Conservation (phyloP, 768 basidiomycete genomes). For the Suillus lakei region DNA sequence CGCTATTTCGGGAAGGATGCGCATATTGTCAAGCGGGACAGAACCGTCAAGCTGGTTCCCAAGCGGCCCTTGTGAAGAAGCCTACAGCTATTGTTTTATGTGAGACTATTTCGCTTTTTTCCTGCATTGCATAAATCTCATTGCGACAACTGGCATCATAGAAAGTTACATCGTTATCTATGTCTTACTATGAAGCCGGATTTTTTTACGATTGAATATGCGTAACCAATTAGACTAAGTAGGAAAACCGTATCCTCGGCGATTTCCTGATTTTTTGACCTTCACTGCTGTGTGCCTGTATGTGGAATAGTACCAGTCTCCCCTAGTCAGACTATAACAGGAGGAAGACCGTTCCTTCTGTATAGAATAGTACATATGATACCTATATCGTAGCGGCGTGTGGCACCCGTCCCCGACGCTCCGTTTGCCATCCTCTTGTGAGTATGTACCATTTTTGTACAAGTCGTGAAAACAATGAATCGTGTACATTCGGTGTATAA, state of each 20-base stretch:
- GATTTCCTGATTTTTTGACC: no score
- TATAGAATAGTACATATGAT: no score
- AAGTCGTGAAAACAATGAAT: neutral
- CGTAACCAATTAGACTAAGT: no score
- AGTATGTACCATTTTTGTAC: neutral
- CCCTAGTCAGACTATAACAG: no score
- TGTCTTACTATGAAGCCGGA: neutral
- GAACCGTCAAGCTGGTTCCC: conserved; percentile 58
- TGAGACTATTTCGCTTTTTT: neutral
- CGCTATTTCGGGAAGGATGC: conserved; percentile 72
- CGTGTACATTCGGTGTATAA: neutral
- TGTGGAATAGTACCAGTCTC: no score
- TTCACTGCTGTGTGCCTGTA: neutral
- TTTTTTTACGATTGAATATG: neutral
- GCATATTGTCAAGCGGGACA: conserved; percentile 34
- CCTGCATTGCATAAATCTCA: neutral
- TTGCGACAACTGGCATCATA: neutral
- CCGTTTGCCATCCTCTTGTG: no score
- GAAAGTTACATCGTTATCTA: neutral
- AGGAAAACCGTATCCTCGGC: no score
- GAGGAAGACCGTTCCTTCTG: no score
- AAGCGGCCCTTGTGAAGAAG: conserved; percentile 29
- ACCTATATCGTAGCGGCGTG: no score
- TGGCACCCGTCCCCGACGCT: no score
- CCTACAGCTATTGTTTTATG: conserved; percentile 3